phyloP scores from a whole-genome alignment of 1,139 yeast genomes.

The Suhomyces guaymorum region DNA sequence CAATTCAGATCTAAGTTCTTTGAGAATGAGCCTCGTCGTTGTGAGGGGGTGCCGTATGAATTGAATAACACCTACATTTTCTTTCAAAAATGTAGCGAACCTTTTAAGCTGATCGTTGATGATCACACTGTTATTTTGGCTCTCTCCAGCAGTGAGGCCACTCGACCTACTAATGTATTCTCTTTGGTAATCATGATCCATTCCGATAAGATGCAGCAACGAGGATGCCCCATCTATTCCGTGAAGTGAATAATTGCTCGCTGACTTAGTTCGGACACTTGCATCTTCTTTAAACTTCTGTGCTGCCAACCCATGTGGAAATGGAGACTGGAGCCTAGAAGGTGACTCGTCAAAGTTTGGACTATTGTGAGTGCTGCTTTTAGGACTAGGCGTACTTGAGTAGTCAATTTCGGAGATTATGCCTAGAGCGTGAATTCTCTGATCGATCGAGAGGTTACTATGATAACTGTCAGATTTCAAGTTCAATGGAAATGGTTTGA shows the following conservation, averaged over 20 bases:
- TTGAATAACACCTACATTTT: conserved; percentile 4
- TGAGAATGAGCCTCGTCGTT: conserved; percentile 2
- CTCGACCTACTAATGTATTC: too few species aligned
- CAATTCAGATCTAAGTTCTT: conserved; percentile 10
- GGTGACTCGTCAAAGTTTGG: not conserved
- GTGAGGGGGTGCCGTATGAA: conserved; percentile 6
- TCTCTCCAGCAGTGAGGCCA: too few species aligned
- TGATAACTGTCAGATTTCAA: conserved; percentile 6
- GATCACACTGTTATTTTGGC: too few species aligned
- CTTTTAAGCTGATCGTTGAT: not conserved
- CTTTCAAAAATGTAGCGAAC: conserved; percentile 4
- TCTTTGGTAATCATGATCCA: conserved; percentile 6
- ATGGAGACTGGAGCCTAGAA: conserved; percentile 3
- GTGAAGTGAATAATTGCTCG: conserved; percentile 17
- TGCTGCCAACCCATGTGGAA: too few species aligned
- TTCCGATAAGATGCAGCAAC: conserved; percentile 12
- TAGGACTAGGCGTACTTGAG: not conserved
- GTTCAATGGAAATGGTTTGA: conserved; percentile 19
- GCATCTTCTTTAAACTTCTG: too few species aligned
- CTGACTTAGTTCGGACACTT: not conserved
- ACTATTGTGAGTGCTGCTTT: not conserved
- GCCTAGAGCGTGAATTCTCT: conserved; percentile 2
- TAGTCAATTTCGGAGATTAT: conserved; percentile 3
- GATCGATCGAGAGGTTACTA: not conserved
- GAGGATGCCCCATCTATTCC: conserved; percentile 21